Percentiles rank a stretch among this genome's conserved stretches.
Conservation (phyloP, 768 basidiomycete genomes). For the Boletus eberwhitei region DNA sequence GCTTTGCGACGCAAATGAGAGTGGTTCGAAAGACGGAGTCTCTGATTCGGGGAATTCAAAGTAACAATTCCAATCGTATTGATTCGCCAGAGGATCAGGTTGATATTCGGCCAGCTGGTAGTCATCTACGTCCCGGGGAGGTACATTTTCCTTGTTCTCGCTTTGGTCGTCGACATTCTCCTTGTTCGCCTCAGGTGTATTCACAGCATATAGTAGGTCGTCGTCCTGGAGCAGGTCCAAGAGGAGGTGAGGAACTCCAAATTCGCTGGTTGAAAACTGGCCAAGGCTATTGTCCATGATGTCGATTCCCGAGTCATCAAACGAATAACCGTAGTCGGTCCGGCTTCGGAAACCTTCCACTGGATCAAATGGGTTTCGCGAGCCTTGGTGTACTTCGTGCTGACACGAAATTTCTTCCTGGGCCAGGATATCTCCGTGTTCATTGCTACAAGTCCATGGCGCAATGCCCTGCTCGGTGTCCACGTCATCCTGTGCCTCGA, state of each 20-base stretch:
- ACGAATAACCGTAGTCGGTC: not conserved
- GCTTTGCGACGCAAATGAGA: slow-evolving; percentile 23
- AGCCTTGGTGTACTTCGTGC: not conserved
- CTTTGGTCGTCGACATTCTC: slow-evolving; percentile 8
- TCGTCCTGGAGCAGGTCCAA: slow-evolving; percentile 9
- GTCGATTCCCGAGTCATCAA: slow-evolving; percentile 18
- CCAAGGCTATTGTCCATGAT: slow-evolving; percentile 6
- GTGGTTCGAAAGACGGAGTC: slow-evolving; percentile 22
- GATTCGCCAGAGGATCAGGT: not conserved
- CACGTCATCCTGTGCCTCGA: not conserved
- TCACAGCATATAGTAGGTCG: not conserved
- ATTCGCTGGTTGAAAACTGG: slow-evolving; percentile 4
- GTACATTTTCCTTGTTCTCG: slow-evolving; percentile 20
- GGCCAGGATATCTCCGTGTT: not conserved
- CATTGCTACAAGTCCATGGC: not conserved
- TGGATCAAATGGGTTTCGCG: not conserved
- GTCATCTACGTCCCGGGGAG: slow-evolving; percentile 1
- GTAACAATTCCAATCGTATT: slow-evolving; percentile 23
- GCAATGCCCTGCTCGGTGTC: not conserved
- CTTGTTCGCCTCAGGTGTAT: slow-evolving; percentile 7
- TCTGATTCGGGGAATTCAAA: slow-evolving; percentile 22
- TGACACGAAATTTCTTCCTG: not conserved
- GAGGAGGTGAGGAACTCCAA: slow-evolving; percentile 1
- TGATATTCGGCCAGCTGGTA: not conserved
- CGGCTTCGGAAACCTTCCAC: not conserved